A percentile compares a stretch with the other conserved stretches of the same genome.
These are phyloP conservation scores for Fusarium pseudonygamai DNA, from an alignment of 2,329 filamentous ascomycete species.

Conservation along the genomic window DNA sequence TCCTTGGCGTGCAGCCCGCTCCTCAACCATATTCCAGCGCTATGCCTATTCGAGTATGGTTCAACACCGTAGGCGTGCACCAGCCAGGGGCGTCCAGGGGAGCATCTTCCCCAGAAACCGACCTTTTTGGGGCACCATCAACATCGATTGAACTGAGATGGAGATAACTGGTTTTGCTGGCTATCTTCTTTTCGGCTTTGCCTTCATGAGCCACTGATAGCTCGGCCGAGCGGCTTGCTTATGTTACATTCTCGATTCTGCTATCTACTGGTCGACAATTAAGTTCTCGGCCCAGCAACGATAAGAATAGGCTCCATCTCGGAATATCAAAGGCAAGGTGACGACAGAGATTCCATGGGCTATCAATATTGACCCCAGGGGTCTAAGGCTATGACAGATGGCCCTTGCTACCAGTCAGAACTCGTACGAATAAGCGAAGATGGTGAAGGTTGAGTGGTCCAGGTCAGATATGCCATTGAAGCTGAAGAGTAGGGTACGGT, in stretches of 20 bases:
- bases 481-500: background rate
- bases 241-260: slow-evolving; percentile 9
- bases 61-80: slow-evolving; percentile 25
- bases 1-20: slow-evolving; percentile 45
- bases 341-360: slow-evolving; percentile 34
- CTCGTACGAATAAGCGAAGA: slow-evolving; percentile 21
- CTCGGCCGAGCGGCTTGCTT: slow-evolving; percentile 41
- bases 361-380: slow-evolving; percentile 3
- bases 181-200: slow-evolving; percentile 21
- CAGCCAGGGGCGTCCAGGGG: slow-evolving; percentile 42
- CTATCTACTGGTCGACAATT: slow-evolving; percentile 33
- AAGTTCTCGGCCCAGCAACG: slow-evolving; percentile 24
- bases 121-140: slow-evolving; percentile 47
- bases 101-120: slow-evolving; percentile 44
- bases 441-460: slow-evolving; percentile 5
- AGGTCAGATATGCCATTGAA: slow-evolving; percentile 8
- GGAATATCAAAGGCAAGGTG: slow-evolving; percentile 25
- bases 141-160: slow-evolving; percentile 21
- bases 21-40: slow-evolving; percentile 56
- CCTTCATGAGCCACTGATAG: slow-evolving; percentile 35
- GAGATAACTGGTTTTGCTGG: slow-evolving; percentile 35
- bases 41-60: slow-evolving; percentile 45
- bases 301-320: slow-evolving; percentile 22
- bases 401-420: slow-evolving; percentile 26
- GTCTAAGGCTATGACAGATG: slow-evolving; percentile 16